Base-by-base conservation (phyloP, 2,329 filamentous ascomycete genomes). In the Alternaria infectoria region DNA sequence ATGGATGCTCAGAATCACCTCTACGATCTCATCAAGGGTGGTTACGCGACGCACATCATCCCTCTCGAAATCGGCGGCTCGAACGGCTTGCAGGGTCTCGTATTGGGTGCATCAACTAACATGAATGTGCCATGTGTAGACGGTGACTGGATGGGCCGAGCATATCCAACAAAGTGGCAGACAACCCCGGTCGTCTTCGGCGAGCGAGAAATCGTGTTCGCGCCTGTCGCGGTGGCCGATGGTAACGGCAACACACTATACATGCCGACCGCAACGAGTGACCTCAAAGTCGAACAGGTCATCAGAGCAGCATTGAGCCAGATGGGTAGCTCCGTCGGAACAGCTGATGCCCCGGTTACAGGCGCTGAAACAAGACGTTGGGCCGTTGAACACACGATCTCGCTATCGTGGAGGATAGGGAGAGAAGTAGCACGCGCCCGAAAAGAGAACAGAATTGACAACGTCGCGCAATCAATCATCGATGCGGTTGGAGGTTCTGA, bases 141-240 rank as follows among this genome's bases (percentile, higher is more conserved):
- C 58, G 82, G 80, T 8, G 83, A 85, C 65, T 79, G 83, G 74
- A 85, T 85, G 83, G 83, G 82, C 10, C 72, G 82, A 17, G 83
- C 82, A 7, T 84, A 83, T 66, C 83, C 83, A n/a, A 82, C 80
- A 0, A 81, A 79, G 49, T 81, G 81, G 77, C 80, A 82, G 59
- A 81, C 77, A 5, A 83, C 80, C 3, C 81, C 81, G 1, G 80
- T 81, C 7, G 79, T 83, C 1, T 83, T 81, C 56, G 77, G 77
- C 17, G 75, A 82, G 59, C 74, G 77, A 25, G 70, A 77, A n/a
- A 78, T 79, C 12, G 62, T 80, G n/a, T 79, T 83, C 54, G 75
- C 76, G 3, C 80, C 82, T 1, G 75, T 80, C 11, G 71, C 72
- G 6, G 72, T 80, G 4, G 76, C 80, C 5, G 81, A 84, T 61